Percentiles rank a stretch among this genome's conserved stretches.
These are phyloP conservation scores for Drechslerella dactyloides DNA, from an alignment of 2,329 filamentous ascomycete genomes.

Conservation along the genomic window DNA sequence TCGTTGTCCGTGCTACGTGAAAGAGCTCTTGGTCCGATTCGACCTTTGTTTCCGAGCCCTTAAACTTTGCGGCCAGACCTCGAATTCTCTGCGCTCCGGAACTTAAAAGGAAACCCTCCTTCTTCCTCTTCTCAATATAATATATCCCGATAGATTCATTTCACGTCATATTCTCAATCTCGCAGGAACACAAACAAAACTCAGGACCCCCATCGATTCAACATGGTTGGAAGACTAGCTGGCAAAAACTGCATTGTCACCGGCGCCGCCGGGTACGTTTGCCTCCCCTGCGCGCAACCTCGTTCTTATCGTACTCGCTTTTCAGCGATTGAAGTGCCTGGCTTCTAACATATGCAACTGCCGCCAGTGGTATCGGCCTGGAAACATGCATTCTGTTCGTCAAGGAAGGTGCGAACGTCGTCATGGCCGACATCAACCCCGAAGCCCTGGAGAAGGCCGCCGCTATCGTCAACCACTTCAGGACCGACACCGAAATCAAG, in stretches of 20 bases:
- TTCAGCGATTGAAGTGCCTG: not conserved
- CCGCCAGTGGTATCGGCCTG: constrained; percentile 80
- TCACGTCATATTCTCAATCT: not conserved
- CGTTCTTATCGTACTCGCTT: not conserved
- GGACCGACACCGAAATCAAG: constrained; percentile 62
- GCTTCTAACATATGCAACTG: constrained; percentile 6
- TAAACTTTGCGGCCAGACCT: constrained; percentile 25
- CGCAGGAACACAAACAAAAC: not conserved
- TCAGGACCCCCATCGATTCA: not conserved
- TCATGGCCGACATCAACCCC: constrained; percentile 84
- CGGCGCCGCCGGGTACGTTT: constrained; percentile 76
- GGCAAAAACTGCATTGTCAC: constrained; percentile 79
- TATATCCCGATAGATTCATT: not conserved
- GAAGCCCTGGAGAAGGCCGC: constrained; percentile 77
- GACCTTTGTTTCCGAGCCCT: constrained; percentile 10
- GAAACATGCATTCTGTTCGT: constrained; percentile 90
- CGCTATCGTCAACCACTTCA: constrained; percentile 37
- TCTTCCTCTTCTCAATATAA: not conserved
- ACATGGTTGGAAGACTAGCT: constrained; percentile 62
- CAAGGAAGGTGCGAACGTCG: constrained; percentile 81
- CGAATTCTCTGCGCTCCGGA: constrained; percentile 5
- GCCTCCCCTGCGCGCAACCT: not conserved
- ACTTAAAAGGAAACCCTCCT: not conserved
- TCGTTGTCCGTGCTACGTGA: constrained; percentile 17
- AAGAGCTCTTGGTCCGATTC: constrained; percentile 13